Conservation (phyloP, 352 stramenopile genomes). For the Sclerospora graminicola region DNA sequence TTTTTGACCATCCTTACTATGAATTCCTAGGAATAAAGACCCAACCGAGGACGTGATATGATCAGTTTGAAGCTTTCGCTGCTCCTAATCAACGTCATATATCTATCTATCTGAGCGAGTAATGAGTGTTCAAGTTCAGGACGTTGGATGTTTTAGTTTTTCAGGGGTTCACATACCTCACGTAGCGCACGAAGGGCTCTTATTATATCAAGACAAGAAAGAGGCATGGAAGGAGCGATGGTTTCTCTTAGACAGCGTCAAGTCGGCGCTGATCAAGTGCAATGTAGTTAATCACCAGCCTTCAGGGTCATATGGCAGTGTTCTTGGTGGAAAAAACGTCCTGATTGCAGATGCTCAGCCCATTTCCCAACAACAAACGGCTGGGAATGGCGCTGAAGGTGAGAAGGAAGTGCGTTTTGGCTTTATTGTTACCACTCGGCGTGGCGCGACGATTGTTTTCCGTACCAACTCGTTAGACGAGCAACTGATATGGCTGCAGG, state of each 20-base stretch:
- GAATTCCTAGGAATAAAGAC: too few relatives aligned
- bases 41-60: too few relatives aligned
- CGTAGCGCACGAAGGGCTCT: conserved; percentile 33
- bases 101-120: too few relatives aligned
- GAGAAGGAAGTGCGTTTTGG: too few relatives aligned
- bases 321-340: conserved; percentile 24
- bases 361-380: too few relatives aligned
- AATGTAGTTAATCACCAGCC: conserved; percentile 18
- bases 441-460: conserved; percentile 25
- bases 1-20: too few relatives aligned
- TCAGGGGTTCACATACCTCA: conserved; percentile 1
- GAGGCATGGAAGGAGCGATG: conserved; percentile 53
- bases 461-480: conserved; percentile 32
- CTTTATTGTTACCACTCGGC: conserved; percentile 22
- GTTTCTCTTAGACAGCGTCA: conserved; percentile 46
- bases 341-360: too few relatives aligned
- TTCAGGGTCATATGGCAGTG: conserved; percentile 19
- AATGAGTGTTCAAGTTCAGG: conserved; percentile 8
- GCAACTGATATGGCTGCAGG: conserved; percentile 32
- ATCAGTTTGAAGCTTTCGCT: too few relatives aligned
- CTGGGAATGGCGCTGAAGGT: too few relatives aligned
- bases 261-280: conserved; percentile 42
- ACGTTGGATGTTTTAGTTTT: conserved; percentile 20
- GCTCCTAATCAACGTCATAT: too few relatives aligned
- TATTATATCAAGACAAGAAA: conserved; percentile 40